Base-by-base conservation (phyloP, 2,329 filamentous ascomycete species). In the Fusarium sp. region DNA sequence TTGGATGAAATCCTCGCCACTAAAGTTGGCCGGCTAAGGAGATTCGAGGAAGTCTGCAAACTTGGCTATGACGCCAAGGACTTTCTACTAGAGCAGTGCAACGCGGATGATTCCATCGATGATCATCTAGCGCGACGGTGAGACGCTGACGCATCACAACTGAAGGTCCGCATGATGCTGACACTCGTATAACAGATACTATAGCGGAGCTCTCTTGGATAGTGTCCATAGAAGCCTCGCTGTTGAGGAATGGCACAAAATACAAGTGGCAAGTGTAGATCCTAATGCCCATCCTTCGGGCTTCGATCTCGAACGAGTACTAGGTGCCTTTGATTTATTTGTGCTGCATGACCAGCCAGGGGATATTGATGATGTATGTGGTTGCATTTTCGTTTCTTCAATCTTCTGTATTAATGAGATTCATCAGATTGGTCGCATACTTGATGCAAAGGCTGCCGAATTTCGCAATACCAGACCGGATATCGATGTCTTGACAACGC, bases 41-140 rank as follows among this genome's bases (percentile, higher is more conserved):
- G 90, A 74, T 89, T 93, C 67, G 87, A 91, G 72, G 81, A 85
- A 55, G 91, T 98, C 67, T 89, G 91, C 58, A 81, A 84, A 27
- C 84, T 90, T 74, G 93, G 93, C 0, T 95, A 94, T 75, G 93
- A 98, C 81, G 92, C 91, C 49, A 97, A 97, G 78, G 94, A 97
- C 77, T 90, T 89, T 59, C 84, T 98, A 53, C 75, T 93, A 65
- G 83, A 85, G 60, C 89, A 97, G 76, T 87, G 86, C 65, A 82
- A 82, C 10, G 83, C 85, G 33, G 81, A 85, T 14, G 85, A 90
- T 11, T 83, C 87, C 40, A 83, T 82, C 4, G 87, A 91, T 13
- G 93, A 97, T 80, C 87, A 91, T 58, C 81, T 99, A 73, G 92
- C 95, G 13, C 87, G 92, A 77, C 89, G 90, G 82, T 84, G 79